Percentiles rank a stretch among this genome's conserved stretches.
These are phyloP conservation scores for Solanum phureja DNA, from an alignment of 257 asterid genomes.

Conservation along the genomic window DNA sequence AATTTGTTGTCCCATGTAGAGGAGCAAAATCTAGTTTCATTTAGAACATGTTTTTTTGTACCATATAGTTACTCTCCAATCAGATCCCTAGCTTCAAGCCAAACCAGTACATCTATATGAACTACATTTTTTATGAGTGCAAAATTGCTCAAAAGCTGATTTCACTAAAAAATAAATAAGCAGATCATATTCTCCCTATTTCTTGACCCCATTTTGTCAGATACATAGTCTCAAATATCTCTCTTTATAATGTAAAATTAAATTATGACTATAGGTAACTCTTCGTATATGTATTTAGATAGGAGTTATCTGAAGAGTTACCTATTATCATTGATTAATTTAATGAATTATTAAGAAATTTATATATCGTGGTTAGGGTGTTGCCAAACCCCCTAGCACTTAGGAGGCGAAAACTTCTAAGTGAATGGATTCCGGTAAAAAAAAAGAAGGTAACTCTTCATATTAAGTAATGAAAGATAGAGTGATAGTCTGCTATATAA, in stretches of 20 bases:
- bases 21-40: slow-evolving; percentile 14
- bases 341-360: too few relatives aligned
- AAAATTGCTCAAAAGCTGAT: slow-evolving; percentile 23
- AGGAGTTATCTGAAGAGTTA: not conserved
- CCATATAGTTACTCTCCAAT: not conserved
- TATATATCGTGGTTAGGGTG: not conserved
- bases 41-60: not conserved
- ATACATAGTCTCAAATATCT: not conserved
- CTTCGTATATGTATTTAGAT: not conserved
- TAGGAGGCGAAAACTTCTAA: not conserved
- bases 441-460: not conserved
- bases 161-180: slow-evolving; percentile 21
- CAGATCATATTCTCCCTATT: not conserved
- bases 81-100: slow-evolving; percentile 12
- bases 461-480: not conserved
- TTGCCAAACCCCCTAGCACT: not conserved
- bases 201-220: slow-evolving; percentile 33
- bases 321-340: not conserved
- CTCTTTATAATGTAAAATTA: not conserved
- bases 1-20: slow-evolving; percentile 14
- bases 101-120: slow-evolving; percentile 16
- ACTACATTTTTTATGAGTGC: slow-evolving; percentile 12
- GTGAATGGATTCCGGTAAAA: not conserved
- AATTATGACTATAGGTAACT: not conserved
- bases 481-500: not conserved